Percentiles rank a stretch among this genome's conserved stretches.
phyloP scores from a whole-genome alignment of 1,284 basidiomycete species.

The Ganoderma sinense region DNA sequence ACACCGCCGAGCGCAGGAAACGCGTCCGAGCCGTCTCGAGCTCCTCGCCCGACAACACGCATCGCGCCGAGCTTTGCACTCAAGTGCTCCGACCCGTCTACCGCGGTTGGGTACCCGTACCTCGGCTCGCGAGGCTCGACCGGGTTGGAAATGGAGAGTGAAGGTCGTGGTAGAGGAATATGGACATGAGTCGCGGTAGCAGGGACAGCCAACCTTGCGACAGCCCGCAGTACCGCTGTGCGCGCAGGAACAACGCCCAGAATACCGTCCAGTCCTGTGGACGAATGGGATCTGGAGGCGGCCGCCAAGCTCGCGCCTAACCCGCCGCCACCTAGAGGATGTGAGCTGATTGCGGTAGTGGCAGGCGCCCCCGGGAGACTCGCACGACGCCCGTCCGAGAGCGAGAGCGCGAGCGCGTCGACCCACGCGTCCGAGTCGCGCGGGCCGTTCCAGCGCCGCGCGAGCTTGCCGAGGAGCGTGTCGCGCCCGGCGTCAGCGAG shows the following conservation, averaged over 20 bases:
- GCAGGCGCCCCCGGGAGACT: constrained; percentile 3
- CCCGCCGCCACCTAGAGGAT: background rate
- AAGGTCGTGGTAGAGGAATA: too few species aligned
- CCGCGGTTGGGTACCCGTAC: background rate
- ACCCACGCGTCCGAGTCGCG: constrained; percentile 3
- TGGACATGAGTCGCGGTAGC: too few species aligned
- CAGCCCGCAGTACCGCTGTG: background rate
- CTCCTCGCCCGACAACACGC: background rate
- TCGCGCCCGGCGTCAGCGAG: constrained; percentile 19
- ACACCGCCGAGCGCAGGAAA: constrained; percentile 3
- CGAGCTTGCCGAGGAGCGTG: constrained; percentile 28
- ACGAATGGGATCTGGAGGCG: background rate
- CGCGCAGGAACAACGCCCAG: background rate
- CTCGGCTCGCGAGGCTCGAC: background rate
- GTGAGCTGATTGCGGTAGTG: too few species aligned
- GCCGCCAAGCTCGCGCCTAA: background rate
- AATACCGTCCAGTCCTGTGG: background rate
- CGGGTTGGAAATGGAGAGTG: background rate
- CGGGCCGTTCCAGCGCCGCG: constrained; percentile 20
- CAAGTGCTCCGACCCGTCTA: background rate
- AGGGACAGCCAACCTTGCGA: too few species aligned
- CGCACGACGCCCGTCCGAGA: background rate
- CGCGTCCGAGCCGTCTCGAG: background rate
- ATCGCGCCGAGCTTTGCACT: background rate
- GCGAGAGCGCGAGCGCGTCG: constrained; percentile 7